Conservation (phyloP, 2,329 filamentous ascomycete species). For the Graphilbum sp. region DNA sequence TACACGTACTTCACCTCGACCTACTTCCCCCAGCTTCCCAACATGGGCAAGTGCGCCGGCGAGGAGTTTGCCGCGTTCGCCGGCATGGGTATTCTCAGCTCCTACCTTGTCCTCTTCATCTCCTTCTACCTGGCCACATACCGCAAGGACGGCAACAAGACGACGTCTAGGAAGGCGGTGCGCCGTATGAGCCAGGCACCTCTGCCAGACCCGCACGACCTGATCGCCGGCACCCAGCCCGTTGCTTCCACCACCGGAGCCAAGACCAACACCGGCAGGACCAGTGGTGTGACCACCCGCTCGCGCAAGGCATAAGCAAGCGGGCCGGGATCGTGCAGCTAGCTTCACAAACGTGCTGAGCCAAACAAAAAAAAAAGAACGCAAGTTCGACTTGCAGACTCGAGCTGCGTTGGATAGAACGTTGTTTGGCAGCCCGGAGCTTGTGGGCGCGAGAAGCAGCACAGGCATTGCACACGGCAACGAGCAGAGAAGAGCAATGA, state of each 20-base stretch:
- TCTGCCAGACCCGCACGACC: constrained; percentile 68
- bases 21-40: constrained; percentile 78
- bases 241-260: constrained; percentile 34
- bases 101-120: constrained; percentile 96
- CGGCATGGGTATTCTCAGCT: constrained; percentile 81
- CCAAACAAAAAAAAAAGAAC: too few relatives aligned
- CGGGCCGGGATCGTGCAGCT: too few relatives aligned
- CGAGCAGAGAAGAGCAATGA: too few relatives aligned
- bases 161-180: constrained; percentile 64
- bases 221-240: constrained; percentile 37
- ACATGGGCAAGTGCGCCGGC: constrained; percentile 71
- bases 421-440: too few relatives aligned
- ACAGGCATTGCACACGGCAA: too few relatives aligned
- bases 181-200: constrained; percentile 49
- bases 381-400: background rate
- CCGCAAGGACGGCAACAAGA: constrained; percentile 66
- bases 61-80: constrained; percentile 94
- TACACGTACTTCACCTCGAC: constrained; percentile 94
- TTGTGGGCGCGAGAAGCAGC: too few relatives aligned
- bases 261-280: constrained; percentile 38
- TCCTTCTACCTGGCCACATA: constrained; percentile 98
- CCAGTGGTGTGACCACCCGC: constrained; percentile 32
- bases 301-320: constrained; percentile 51
- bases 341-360: too few relatives aligned
- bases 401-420: too few relatives aligned